Evolutionary conservation across 805 yeast genomes (phyloP).

Genomic region (Schwanniomyces vanrijiae): DNA sequence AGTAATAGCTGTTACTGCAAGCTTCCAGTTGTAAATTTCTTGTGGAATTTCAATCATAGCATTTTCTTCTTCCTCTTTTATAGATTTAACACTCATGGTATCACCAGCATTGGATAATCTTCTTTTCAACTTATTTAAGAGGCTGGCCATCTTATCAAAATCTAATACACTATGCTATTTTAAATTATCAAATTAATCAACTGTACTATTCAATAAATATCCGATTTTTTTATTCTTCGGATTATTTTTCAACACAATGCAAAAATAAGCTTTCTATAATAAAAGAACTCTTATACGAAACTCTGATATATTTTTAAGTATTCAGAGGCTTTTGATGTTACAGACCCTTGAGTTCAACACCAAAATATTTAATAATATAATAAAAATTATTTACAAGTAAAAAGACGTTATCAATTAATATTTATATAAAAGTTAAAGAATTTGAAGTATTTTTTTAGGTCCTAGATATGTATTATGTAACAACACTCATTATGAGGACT

Average conservation of each 20-base stretch:
- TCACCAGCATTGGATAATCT: slow-evolving; percentile 5
- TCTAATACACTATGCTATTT: background rate
- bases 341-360: background rate
- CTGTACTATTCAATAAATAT: background rate
- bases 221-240: background rate
- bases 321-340: too few relatives aligned
- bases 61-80: slow-evolving; percentile 4
- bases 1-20: slow-evolving; percentile 42
- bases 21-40: slow-evolving; percentile 44
- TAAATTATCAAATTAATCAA: background rate
- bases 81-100: slow-evolving; percentile 6
- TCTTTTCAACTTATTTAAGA: slow-evolving; percentile 2
- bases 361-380: background rate
- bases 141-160: background rate
- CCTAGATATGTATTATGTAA: background rate
- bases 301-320: background rate
- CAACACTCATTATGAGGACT: background rate
- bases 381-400: background rate
- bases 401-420: background rate
- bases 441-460: background rate
- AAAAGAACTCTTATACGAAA: too few relatives aligned
- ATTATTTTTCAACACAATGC: background rate
- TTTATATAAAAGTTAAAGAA: background rate
- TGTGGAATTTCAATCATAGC: slow-evolving; percentile 26
- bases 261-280: background rate